Evolutionary conservation across 495 filamentous ascomycete species (phyloP).

Genomic region (Neurospora terricola): DNA sequence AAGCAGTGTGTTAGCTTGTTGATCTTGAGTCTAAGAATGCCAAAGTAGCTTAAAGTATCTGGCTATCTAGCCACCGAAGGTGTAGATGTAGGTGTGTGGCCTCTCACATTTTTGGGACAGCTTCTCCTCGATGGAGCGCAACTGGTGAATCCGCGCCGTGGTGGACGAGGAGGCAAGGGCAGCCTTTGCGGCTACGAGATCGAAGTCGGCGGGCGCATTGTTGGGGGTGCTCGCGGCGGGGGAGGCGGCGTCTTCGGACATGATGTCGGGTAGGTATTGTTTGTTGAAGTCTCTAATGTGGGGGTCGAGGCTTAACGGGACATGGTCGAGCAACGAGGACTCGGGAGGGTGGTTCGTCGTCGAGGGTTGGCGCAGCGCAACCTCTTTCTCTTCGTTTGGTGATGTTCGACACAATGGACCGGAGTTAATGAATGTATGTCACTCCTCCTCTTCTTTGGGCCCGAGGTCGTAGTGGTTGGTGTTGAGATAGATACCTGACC

Average conservation of each 20-base stretch:
- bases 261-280: constrained; percentile 22
- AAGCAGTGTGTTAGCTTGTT: neutral
- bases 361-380: neutral
- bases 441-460: neutral
- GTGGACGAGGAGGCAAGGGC: constrained; percentile 44
- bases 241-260: constrained; percentile 31
- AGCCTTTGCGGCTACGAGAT: constrained; percentile 22
- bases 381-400: neutral
- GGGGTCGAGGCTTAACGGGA: constrained; percentile 5
- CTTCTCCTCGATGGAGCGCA: constrained; percentile 38
- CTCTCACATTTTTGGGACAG: constrained; percentile 35
- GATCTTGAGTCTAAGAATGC: neutral
- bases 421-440: neutral
- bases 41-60: neutral
- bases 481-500: neutral
- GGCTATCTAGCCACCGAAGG: neutral
- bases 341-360: neutral
- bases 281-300: neutral
- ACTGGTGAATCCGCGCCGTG: constrained; percentile 28
- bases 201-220: constrained; percentile 23
- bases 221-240: constrained; percentile 2
- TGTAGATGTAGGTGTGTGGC: neutral
- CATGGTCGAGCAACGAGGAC: constrained; percentile 15
- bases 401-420: constrained; percentile 2
- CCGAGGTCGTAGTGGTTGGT: neutral